phyloP scores from a whole-genome alignment of 345 rosid species.

The Lagerstroemia speciosa region DNA sequence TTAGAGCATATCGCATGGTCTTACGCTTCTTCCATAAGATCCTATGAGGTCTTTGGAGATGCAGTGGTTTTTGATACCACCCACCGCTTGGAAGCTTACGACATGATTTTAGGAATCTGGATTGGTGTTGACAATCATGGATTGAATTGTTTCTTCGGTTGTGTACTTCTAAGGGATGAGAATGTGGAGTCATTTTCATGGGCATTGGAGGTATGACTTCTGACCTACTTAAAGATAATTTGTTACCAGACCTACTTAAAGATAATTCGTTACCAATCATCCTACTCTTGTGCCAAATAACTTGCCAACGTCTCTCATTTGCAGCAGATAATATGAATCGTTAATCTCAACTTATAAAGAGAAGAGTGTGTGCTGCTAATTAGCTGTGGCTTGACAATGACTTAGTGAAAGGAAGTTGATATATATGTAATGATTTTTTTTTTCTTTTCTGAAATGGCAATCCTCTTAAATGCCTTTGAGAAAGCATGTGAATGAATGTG shows the following conservation, averaged over 20 bases:
- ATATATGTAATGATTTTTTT: not conserved
- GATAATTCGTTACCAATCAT: not conserved
- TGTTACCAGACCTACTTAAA: not conserved
- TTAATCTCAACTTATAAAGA: not conserved
- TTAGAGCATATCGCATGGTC: constrained; percentile 52
- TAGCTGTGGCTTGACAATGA: not conserved
- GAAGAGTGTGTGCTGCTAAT: not conserved
- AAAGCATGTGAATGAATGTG: not conserved
- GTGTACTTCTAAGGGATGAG: constrained; percentile 48
- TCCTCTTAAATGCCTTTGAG: not conserved
- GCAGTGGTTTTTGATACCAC: constrained; percentile 44
- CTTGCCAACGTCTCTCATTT: not conserved
- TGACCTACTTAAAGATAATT: not conserved
- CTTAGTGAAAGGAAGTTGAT: not conserved
- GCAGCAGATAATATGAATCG: not conserved
- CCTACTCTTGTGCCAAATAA: not conserved
- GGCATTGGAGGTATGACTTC: constrained; percentile 48
- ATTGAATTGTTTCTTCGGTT: constrained; percentile 35
- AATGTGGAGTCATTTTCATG: constrained; percentile 48
- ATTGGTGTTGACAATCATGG: constrained; percentile 56
- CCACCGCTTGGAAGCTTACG: constrained; percentile 45
- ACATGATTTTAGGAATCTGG: constrained; percentile 52
- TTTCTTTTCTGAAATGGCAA: not conserved
- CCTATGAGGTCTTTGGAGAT: constrained; percentile 49
- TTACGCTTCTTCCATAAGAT: constrained; percentile 38